Conservation (phyloP, 768 basidiomycete species). For the Daedalea quercina region DNA sequence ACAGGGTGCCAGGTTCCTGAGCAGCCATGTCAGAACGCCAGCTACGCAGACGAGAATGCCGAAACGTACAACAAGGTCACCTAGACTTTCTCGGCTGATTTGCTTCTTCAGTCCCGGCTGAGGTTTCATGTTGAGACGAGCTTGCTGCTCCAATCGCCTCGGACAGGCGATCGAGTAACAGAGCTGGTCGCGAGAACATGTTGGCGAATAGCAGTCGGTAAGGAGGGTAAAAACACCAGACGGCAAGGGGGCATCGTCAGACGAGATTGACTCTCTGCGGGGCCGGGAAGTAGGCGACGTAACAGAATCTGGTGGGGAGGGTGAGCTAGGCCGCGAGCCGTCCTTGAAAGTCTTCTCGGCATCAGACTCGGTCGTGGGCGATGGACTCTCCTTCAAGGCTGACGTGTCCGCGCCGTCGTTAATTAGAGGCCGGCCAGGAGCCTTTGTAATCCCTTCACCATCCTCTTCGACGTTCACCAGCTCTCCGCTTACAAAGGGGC, state of each 20-base stretch:
- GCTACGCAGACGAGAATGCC: not conserved
- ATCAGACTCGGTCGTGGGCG: slow-evolving; percentile 25
- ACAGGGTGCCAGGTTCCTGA: slow-evolving; percentile 76
- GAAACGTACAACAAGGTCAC: slow-evolving; percentile 59
- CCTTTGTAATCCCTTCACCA: slow-evolving; percentile 23
- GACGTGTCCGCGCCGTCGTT: slow-evolving; percentile 23
- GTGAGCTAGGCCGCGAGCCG: slow-evolving; percentile 16
- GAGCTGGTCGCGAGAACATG: slow-evolving; percentile 88
- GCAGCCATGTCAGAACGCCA: not conserved
- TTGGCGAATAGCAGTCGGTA: slow-evolving; percentile 97
- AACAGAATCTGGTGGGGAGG: slow-evolving; percentile 19
- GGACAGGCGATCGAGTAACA: slow-evolving; percentile 99
- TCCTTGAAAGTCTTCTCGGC: slow-evolving; percentile 16
- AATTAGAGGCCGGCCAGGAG: slow-evolving; percentile 18
- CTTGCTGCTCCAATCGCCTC: slow-evolving; percentile 88
- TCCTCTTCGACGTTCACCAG: slow-evolving; percentile 35
- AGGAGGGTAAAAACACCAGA: slow-evolving; percentile 94
- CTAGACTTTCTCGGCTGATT: slow-evolving; percentile 73
- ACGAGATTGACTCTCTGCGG: slow-evolving; percentile 35
- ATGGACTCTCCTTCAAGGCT: slow-evolving; percentile 22
- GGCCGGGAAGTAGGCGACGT: slow-evolving; percentile 22
- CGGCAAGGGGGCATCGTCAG: slow-evolving; percentile 70
- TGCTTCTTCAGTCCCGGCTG: slow-evolving; percentile 85
- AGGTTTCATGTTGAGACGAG: slow-evolving; percentile 89
- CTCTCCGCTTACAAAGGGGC: slow-evolving; percentile 81